A percentile compares a stretch with the other conserved stretches of the same genome.
Evolutionary conservation across 768 basidiomycete species (phyloP).

Genomic region (Nidularia sp.): DNA sequence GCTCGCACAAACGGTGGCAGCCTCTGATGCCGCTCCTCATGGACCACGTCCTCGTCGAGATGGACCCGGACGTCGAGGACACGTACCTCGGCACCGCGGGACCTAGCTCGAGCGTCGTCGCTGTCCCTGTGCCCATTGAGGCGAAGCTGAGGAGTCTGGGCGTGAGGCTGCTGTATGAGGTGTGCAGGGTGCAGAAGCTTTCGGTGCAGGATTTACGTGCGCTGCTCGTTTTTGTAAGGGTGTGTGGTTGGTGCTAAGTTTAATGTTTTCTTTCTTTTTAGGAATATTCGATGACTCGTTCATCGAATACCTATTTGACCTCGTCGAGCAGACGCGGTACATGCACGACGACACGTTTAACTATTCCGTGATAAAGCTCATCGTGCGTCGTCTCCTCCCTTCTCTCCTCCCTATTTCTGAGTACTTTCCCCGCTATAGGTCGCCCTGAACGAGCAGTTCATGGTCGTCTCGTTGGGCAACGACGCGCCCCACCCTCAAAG

Average conservation of each 20-base stretch:
- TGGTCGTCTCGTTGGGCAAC: constrained; percentile 71
- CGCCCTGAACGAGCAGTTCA: constrained; percentile 96
- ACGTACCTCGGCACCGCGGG: constrained; percentile 43
- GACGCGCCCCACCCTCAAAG: constrained; percentile 17
- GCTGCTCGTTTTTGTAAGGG: too few relatives aligned
- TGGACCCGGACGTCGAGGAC: constrained; percentile 73
- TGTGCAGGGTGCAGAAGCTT: constrained; percentile 87
- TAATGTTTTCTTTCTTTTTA: too few relatives aligned
- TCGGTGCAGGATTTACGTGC: constrained; percentile 73
- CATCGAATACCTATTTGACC: constrained; percentile 85
- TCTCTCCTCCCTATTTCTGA: not conserved
- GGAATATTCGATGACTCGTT: constrained; percentile 80
- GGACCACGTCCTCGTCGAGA: constrained; percentile 79
- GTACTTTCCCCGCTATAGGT: constrained; percentile 43
- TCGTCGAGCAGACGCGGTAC: constrained; percentile 88
- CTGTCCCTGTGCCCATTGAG: constrained; percentile 72
- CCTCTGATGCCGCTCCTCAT: constrained; percentile 78
- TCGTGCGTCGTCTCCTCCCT: constrained; percentile 49
- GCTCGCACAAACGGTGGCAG: constrained; percentile 81
- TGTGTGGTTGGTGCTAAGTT: too few relatives aligned
- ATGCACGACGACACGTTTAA: constrained; percentile 92
- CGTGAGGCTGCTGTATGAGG: constrained; percentile 81
- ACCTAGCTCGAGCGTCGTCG: constrained; percentile 24
- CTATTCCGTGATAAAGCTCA: constrained; percentile 91
- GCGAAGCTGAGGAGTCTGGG: constrained; percentile 72